Evolutionary conservation across 2,329 filamentous ascomycete species (phyloP), one percentile per base, ranked within the genome.

Genomic region (Cladosporium sp.): DNA sequence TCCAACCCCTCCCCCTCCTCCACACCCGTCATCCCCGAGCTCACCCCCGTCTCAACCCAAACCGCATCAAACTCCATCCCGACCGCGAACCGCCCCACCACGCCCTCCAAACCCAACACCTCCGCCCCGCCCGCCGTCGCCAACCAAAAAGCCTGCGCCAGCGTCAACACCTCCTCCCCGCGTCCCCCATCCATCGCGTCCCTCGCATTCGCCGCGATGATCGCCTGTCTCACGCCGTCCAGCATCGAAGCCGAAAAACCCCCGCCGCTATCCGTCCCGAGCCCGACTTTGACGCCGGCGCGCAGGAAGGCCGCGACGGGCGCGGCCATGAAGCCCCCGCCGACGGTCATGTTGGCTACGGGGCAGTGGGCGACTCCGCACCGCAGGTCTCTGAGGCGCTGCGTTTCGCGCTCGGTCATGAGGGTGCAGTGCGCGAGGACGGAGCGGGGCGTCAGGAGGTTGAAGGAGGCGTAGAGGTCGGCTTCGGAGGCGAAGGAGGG

Each of bases 351-450:
- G 63, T 85, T 86, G 9, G 81, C 74, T 1, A 82, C 76, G 0
- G 83, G 83, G 54, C 83, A 86, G 60, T 86, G 83, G 0, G 82
- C 80, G 1, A 86, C 72, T 14, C 82, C 82, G 57, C 81, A 84
- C 0, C 67, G 66, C 8, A 80, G 68, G 8, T 69, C 63, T 11
- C 66, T 59, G 1, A 86, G 59, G 4, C 71, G 69, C 1, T 66
- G 57, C 43, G 79, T 74, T 63, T 87, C 84, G 31, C 77, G 71
- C 2, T 80, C 75, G 4, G 71, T 75, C 68, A 85, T 78, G 61
- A 80, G 76, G 52, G 81, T 85, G 67, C 83, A 85, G 62, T 87
- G 84, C 0, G 84, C 84, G 0, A 87, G 75, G 52, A 87, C 84
- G 0, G 79, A 77, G 8, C 78, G 74, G 3, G 68, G 56, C 1